Conservation (phyloP, 2,329 filamentous ascomycete species). For the Scleromitrula shiraiana region DNA sequence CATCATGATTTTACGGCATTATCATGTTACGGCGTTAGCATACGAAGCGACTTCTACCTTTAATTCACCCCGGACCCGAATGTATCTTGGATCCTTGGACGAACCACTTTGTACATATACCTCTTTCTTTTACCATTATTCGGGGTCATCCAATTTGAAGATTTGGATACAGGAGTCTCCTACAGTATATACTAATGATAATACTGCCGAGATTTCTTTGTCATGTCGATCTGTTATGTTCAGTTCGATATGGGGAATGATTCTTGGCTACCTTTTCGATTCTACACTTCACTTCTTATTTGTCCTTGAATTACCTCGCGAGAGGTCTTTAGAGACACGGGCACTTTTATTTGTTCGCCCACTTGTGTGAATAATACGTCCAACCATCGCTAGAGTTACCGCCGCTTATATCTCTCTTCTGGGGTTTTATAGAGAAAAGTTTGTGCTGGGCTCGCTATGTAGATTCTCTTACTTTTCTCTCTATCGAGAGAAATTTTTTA, state of each 20-base stretch:
- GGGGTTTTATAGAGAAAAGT: constrained; percentile 13
- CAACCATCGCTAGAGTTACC: constrained; percentile 30
- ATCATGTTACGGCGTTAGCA: constrained; percentile 29
- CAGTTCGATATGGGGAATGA: constrained; percentile 6
- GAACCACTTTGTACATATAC: constrained; percentile 25
- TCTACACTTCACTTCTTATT: constrained; percentile 15
- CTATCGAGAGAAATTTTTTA: neutral
- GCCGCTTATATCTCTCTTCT: constrained; percentile 16
- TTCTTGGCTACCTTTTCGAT: constrained; percentile 8
- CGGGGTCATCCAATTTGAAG: constrained; percentile 12
- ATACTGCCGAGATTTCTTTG: constrained; percentile 12
- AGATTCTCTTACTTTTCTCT: constrained; percentile 12
- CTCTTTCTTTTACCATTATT: constrained; percentile 10
- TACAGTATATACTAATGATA: constrained; percentile 24
- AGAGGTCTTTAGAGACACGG: neutral
- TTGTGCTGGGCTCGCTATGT: constrained; percentile 26
- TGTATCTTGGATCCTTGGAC: constrained; percentile 5
- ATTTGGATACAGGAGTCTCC: constrained; percentile 11
- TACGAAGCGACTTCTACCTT: constrained; percentile 24
- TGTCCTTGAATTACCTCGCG: constrained; percentile 4
- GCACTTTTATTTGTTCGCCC: constrained; percentile 5
- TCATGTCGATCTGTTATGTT: constrained; percentile 1
- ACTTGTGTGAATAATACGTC: constrained; percentile 18
- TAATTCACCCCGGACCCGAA: constrained; percentile 13
- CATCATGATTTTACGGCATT: constrained; percentile 28